Evolutionary conservation across 495 filamentous ascomycete species (phyloP), one percentile per base, ranked within the genome.

Genomic region (Trichodelitschia bisporula): DNA sequence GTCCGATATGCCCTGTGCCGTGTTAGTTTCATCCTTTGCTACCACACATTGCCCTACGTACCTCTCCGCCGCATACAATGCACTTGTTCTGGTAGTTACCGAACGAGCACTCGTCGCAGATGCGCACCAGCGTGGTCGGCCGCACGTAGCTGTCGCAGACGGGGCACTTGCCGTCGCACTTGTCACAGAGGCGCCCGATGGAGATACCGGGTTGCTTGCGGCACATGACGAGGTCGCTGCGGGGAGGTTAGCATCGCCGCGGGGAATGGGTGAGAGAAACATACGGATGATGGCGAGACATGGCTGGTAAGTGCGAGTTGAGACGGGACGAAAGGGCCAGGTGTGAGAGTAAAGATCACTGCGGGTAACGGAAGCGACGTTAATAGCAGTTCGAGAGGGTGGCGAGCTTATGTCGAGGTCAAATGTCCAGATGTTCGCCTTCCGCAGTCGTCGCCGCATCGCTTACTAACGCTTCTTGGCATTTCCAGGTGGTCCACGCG

Each of bases 21-120:
- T n/a, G n/a, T 56, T 11, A 3, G 10, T n/a, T n/a, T 26, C 3
- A 14, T 11, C 14, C 14, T 11, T 26, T 14, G 24, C 27, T 31
- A 31, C n/a, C 17, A 6, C 14, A 21, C 11, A n/a, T n/a, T n/a
- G n/a, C 18, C 5, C 6, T n/a, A 2, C 15, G 10, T 44, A 54
- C 48, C 47, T 99, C 86, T 39, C 86, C 86, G 54, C 86, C 86
- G 51, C 86, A 99, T 15, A 99, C 86, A 16, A 95, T 79, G 47
- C 86, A 99, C 49, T 99, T 99, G 55, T 99, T 99, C 59, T 95
- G 86, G 57, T 95, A 99, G 58, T 99, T 99, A 43, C 86, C 86
- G 51, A 99, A 99, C 45, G 74, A 75, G 60, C 86, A 99, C 55
- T 99, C 86, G 55, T 99, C 86, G 60, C 86, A 99, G 56, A 99